A percentile compares a stretch with the other conserved stretches of the same genome.
These are phyloP conservation scores for Leishmania aethiopica DNA, from an alignment of 208 protist genomes.

Conservation along the genomic window DNA sequence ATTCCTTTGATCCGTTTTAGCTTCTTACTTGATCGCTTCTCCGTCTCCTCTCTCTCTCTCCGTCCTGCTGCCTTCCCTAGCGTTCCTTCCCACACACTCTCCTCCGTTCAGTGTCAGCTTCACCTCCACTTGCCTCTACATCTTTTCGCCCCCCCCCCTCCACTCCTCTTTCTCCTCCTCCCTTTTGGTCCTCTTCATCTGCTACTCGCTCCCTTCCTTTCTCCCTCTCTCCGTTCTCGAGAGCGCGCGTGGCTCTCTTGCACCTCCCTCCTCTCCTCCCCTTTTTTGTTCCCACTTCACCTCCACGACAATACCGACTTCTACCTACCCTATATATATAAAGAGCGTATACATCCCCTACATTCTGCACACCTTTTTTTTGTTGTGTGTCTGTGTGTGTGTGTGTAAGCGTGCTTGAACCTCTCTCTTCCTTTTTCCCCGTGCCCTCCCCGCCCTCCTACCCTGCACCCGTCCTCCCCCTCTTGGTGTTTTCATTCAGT, in stretches of 20 bases:
- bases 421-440: background rate
- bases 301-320: background rate
- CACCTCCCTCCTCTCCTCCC: background rate
- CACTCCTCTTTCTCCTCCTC: too few relatives aligned
- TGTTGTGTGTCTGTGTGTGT: background rate
- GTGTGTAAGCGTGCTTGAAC: background rate
- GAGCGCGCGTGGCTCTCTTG: background rate
- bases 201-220: background rate
- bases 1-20: constrained; percentile 3
- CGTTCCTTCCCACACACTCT: background rate
- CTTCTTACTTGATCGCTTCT: constrained; percentile 14
- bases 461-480: background rate
- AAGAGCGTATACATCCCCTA: background rate
- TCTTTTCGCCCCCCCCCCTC: background rate
- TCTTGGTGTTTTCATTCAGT: background rate
- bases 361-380: background rate
- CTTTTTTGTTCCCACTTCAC: background rate
- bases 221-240: background rate
- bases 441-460: too few relatives aligned
- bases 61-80: constrained; percentile 1
- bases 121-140: background rate
- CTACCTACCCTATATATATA: background rate
- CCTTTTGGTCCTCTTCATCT: background rate
- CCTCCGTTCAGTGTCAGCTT: background rate
- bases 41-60: background rate